Base-by-base conservation (phyloP, 768 basidiomycete species). In the Dioszegia hungarica region DNA sequence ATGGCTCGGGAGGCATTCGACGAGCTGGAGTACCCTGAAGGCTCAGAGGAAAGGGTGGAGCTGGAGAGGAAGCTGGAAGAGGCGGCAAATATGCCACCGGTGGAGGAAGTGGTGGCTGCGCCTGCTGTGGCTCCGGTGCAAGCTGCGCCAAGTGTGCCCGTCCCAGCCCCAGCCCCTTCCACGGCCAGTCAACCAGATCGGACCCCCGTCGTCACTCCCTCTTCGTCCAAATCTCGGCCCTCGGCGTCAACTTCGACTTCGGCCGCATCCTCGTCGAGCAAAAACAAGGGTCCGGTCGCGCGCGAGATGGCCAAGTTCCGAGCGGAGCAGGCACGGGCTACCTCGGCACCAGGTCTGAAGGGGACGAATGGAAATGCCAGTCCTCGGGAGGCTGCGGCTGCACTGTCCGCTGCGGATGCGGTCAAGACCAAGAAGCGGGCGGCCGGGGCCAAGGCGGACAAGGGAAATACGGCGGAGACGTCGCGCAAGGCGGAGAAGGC, bases 1-100 rank as follows among this genome's bases (percentile, higher is more conserved):
- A 33, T 67, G 15, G 70, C 67, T 19, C 31, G 52, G 20, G 62
- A 57, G 39, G 67, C 68, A 11, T 72, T 66, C 43, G 70, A 72
- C 49, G 61, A 69, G 45, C 45, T 72, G 33, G 70, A 62, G 5
- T 31, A 67, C 8, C 56, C 61, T 0, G 29, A 52, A 5, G 66
- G 62, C 41, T 61, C 70, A 5, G 64, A 69, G 14, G 70, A 72
- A 56, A 20, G 68, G 28, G 28, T 56, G 8, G 70, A 67, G 17
- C 49, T 72, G 11, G 66, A 67, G 25, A 25, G 47, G 28, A 68
- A 65, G 37, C 29, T 56, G 40, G 46, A 52, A 12, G 63, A 50
- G 28, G 61, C 43, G 14, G 47, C 31, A 38, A 22, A 5, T 43
- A 41, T 22, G 36, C 10, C 41, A 22, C 41, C 41, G 15, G 10